These are phyloP conservation scores for Pseudopyricularia cyperi DNA, from an alignment of 2,329 filamentous ascomycete species.

Conservation along the genomic window DNA sequence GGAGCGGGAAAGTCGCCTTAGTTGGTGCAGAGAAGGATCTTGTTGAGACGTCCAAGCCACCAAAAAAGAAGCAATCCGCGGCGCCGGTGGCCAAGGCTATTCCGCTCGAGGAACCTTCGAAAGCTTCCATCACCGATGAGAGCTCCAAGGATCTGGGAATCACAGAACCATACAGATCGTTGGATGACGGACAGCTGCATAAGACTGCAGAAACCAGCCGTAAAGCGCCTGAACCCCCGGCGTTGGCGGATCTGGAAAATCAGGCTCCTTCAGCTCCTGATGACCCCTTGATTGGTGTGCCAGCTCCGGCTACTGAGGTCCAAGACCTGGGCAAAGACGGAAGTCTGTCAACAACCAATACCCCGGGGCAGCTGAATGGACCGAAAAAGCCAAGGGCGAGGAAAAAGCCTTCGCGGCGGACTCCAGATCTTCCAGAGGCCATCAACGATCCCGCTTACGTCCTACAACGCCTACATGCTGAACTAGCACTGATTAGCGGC, in stretches of 20 bases:
- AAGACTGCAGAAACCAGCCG: not conserved
- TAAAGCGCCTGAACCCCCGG: not conserved
- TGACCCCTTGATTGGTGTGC: not conserved
- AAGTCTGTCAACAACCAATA: not conserved
- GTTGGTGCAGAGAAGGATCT: not conserved
- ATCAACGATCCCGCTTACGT: not conserved
- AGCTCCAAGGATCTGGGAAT: not conserved
- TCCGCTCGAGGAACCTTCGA: not conserved
- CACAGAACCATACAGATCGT: not conserved
- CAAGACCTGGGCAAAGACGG: not conserved
- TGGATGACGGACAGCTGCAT: not conserved
- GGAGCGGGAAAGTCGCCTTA: not conserved
- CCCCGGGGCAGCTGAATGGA: not conserved
- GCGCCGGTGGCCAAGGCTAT: not conserved
- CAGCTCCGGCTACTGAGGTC: not conserved
- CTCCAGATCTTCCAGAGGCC: not conserved
- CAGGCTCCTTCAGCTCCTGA: not conserved
- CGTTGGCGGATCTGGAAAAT: not conserved
- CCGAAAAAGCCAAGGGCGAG: not conserved
- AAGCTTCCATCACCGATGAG: not conserved
- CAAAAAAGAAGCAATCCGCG: not conserved
- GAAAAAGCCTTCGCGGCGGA: not conserved
- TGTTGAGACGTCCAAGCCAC: not conserved
- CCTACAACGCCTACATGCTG: constrained; percentile 6
- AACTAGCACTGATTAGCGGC: constrained; percentile 18